Base-by-base conservation (phyloP, 495 filamentous ascomycete species). In the Rhizodiscina lignyota region DNA sequence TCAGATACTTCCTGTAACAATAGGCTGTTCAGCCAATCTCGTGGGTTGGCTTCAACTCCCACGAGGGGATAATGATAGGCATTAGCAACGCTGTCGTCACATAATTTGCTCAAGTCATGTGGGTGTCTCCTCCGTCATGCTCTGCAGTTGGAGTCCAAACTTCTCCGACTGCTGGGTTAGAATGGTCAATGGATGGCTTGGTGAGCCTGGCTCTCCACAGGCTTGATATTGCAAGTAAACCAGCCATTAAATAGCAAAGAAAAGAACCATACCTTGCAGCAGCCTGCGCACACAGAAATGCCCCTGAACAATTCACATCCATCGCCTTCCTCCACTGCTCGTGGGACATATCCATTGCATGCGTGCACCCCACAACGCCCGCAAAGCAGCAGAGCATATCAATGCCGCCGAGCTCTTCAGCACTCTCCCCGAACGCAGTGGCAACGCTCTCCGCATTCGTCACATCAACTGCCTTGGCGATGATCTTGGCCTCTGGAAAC, bases 271-370 rank as follows among this genome's bases (percentile, higher is more conserved):
- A 57, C 36, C 54, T 58, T 5, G 68, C 77, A 4, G 64, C 64
- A 3, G 74, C 74, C 38, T 80, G 79, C 0, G 77, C 76, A 30
- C 72, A 71, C 36, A 83, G 52, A 41, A 80, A 84, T 0, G 63
- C 60, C 0, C 78, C 79, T 0, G 72, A 77, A 3, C 70, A 65
- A 45, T 83, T 83, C 38, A 82, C 63, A 28, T 80, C 76, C 4
- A 82, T 41, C 0, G 71, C 64, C 16, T 61, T 59, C 4, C 66
- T 59, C 68, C 70, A 84, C 32, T 72, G 58, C 11, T 54, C 48
- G 4, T 60, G 38, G 0, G 58, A 49, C 61, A 73, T 70, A 10
- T 72, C 64, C 3, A 75, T 41, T 0, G 75, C 64, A 33, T 66
- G 64, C 2, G 57, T 52, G 39, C 69, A 75, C 27, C 62, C 63